Evolutionary conservation across 352 stramenopile genomes (phyloP), one percentile per base, ranked within the genome.

Genomic region (Globisporangium cylindrosporum): DNA sequence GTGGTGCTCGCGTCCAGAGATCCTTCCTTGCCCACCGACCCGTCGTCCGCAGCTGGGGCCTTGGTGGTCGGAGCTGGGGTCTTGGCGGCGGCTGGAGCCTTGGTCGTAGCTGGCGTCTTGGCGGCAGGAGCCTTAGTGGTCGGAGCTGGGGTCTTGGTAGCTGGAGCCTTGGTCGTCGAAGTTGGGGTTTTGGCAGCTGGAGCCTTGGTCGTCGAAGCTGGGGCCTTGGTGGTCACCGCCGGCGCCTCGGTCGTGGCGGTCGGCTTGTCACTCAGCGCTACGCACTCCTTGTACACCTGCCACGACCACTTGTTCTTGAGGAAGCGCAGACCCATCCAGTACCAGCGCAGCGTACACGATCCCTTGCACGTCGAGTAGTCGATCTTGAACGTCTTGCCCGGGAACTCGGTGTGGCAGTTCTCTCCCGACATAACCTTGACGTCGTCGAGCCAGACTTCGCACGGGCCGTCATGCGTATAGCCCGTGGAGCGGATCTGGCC

Each of bases 221-320:
- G 18, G 20, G 56, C 32, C 29, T 41, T 27, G 20, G 29, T 38
- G 20, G 29, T 25, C 29, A 27, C 8, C 7, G 56, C 8, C 9
- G 62, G 62, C 18, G 51, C 38, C 53, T 43, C 49, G 5, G 48
- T 59, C 9, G 46, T 36, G 12, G 56, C 54, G 8, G 56, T 66
- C 27, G 57, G 38, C 25, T 62, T 55, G 66, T 69, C 57, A 32
- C 57, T 64, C 49, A 70, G 36, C 27, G 66, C 58, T 24, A 70
- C 72, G 48, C 80, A 84, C 0, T 76, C 72, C 73, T 88, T 86
- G 72, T 88, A 88, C 20, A 88, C 66, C 68, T 84, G 76, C 78
- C 80, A 88, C 62, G 78, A 86, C 68, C 78, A 82, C 59, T 60
- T 74, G 36, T 84, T 80, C 24, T 86, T 74, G n/a, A 80, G 66